These are phyloP conservation scores for Calocera cornea DNA, from an alignment of 768 basidiomycete genomes.

Conservation along the genomic window DNA sequence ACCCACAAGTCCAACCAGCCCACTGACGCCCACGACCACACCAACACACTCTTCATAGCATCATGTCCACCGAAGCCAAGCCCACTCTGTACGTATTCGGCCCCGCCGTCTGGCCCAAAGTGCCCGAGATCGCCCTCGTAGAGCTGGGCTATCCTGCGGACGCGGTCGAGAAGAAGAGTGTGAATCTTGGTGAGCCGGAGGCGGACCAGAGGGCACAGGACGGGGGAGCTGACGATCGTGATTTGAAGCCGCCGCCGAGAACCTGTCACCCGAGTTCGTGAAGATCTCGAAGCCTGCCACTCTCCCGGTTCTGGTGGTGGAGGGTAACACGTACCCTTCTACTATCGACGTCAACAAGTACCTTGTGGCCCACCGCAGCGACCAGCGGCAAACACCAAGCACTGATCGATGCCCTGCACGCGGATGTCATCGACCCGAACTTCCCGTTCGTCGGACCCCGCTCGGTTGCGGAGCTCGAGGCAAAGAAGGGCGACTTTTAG, in stretches of 20 bases:
- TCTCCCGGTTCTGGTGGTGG: not conserved
- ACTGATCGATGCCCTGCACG: constrained; percentile 31
- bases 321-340: not conserved
- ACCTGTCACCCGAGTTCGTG: constrained; percentile 36
- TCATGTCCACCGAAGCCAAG: not conserved
- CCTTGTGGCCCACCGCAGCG: constrained; percentile 28
- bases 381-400: constrained; percentile 22
- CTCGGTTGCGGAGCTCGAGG: constrained; percentile 34
- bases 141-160: constrained; percentile 33
- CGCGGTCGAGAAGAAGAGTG: constrained; percentile 26
- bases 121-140: constrained; percentile 9
- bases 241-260: constrained; percentile 29
- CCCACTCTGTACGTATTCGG: not conserved
- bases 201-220: not conserved
- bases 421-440: constrained; percentile 39
- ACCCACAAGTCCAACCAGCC: too few species aligned
- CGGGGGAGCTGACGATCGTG: not conserved
- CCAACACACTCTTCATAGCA: too few species aligned
- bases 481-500: constrained; percentile 25
- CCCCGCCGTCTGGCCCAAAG: not conserved
- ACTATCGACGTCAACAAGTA: constrained; percentile 25
- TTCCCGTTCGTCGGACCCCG: constrained; percentile 30
- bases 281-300: constrained; percentile 16
- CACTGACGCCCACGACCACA: too few species aligned
- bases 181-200: constrained; percentile 26